A percentile compares a stretch with the other conserved stretches of the same genome.
Evolutionary conservation across 2,329 filamentous ascomycete species (phyloP).

Genomic region (Aspergillus novoparasiticus): DNA sequence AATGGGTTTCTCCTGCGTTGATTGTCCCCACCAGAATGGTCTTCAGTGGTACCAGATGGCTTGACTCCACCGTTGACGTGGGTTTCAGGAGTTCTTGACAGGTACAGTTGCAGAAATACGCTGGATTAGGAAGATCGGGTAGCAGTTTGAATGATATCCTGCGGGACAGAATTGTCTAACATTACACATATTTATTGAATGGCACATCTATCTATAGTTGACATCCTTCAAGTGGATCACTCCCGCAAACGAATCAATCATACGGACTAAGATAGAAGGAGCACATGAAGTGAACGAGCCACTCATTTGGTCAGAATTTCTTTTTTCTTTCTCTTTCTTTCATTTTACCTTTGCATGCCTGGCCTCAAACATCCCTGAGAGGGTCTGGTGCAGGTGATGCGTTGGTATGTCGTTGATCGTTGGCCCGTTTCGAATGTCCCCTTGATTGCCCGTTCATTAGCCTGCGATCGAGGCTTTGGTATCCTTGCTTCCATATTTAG

Average conservation of each 20-base stretch:
- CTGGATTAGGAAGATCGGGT: neutral
- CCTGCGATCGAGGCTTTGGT: neutral
- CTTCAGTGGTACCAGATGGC: constrained; percentile 20
- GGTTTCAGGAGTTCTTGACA: constrained; percentile 4
- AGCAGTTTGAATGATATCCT: neutral
- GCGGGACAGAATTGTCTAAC: neutral
- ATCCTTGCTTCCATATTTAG: constrained; percentile 9
- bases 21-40: constrained; percentile 9
- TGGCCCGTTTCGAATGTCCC: constrained; percentile 2
- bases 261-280: neutral
- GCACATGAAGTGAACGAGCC: neutral
- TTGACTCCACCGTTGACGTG: constrained; percentile 13
- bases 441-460: constrained; percentile 11
- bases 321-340: neutral
- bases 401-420: constrained; percentile 3
- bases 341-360: neutral
- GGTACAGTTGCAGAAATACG: neutral
- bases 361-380: neutral
- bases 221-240: neutral
- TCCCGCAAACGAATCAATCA: neutral
- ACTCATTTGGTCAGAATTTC: neutral
- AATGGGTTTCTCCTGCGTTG: neutral
- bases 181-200: neutral
- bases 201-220: neutral
- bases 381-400: constrained; percentile 9